phyloP scores from a whole-genome alignment of 345 rosid genomes.

The Salix dunnii region DNA sequence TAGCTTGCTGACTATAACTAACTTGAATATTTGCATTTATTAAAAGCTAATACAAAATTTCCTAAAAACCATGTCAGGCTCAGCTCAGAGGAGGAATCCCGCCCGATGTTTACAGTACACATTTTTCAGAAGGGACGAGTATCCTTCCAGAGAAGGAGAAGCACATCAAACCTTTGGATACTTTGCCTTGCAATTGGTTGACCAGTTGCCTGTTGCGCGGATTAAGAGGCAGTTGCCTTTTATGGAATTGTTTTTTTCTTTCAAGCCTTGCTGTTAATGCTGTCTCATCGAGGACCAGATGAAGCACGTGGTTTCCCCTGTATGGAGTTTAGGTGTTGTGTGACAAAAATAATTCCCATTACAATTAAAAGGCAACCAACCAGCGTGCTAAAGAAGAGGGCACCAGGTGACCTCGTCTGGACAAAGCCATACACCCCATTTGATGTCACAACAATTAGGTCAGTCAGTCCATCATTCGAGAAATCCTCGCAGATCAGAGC shows the following conservation, averaged over 20 bases:
- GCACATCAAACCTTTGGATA: background rate
- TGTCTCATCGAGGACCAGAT: constrained; percentile 40
- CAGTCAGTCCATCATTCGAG: constrained; percentile 86
- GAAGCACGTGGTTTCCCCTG: constrained; percentile 73
- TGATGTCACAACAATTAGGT: constrained; percentile 82
- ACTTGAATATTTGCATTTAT: background rate
- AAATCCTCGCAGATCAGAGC: constrained; percentile 77
- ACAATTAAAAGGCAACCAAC: constrained; percentile 90
- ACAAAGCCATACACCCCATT: constrained; percentile 87
- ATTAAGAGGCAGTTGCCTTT: background rate
- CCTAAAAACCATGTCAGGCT: background rate
- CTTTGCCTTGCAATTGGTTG: background rate
- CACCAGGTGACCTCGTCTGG: constrained; percentile 97
- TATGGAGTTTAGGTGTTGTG: constrained; percentile 79
- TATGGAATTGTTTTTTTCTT: background rate
- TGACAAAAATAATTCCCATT: constrained; percentile 85
- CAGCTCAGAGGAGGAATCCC: background rate
- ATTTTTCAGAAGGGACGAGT: background rate
- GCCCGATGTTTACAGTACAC: background rate
- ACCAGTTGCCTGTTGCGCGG: background rate
- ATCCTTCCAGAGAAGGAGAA: background rate
- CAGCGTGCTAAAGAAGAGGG: constrained; percentile 94
- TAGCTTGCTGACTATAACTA: background rate
- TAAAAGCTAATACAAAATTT: background rate
- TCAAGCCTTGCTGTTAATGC: no score